Base-by-base conservation (phyloP, 2,329 filamentous ascomycete species). In the Trichoderma arundinaceum region DNA sequence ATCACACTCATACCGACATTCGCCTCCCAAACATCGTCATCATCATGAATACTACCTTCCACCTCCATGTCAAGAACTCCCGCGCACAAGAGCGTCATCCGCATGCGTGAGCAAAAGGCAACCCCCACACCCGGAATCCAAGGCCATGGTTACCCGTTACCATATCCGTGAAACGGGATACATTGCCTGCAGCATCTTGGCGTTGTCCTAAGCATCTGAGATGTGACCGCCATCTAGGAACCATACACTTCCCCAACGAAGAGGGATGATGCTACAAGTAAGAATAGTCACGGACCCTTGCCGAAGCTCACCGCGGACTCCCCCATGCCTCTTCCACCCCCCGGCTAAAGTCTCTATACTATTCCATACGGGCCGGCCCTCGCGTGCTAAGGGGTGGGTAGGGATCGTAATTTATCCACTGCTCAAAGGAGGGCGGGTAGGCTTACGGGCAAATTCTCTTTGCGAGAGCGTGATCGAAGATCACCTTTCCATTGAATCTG, bases 41-140 rank as follows among this genome's bases (percentile, higher is more conserved):
- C 39, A 38, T 54, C 39, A 63, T 39, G 39, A 53, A 38, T n/a
- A 51, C 59, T 15, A 46, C 59, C 39, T 53, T 46, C 59, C 59
- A 10, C 19, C 49, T 46, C 7, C 39, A 46, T 44, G 28, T 9
- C 39, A 15, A 52, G 51, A 35, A 13, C 19, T n/a, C 33, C 48
- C 32, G 15, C 32, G 48, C 28, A 22, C 58, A 62, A 44, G 48
- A 38, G 35, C 38, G 7, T 22, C 48, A 44, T 53, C 46, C 46
- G 48, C 48, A 19, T 43, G 19, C 19, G 15, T 38, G 39, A 63
- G 59, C 48, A 53, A 7, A 46, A 6, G 17, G 49, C 15, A 63
- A 63, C 59, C 59, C 59, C 59, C 59, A 63, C 59, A 35, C 59
- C 59, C 59, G 59, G 59, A 63, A 63, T 46, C 59, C 59, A 63